phyloP scores from a whole-genome alignment of 768 basidiomycete genomes.

The Tricholomella constricta region DNA sequence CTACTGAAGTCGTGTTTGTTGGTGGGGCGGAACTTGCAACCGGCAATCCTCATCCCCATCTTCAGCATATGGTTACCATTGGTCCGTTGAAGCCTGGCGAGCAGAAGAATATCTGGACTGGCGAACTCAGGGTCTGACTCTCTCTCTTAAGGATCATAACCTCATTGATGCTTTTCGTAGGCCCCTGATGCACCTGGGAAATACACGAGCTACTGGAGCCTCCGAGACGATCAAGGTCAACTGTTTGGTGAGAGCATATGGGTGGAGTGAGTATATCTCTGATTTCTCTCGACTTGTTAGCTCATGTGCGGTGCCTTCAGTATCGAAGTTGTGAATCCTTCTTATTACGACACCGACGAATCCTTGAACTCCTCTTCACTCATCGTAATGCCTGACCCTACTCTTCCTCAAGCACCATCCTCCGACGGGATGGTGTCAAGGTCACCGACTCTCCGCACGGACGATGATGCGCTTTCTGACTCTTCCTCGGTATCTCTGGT shows the following conservation, averaged over 20 bases:
- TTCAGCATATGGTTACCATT: slow-evolving; percentile 28
- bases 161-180: slow-evolving; percentile 27
- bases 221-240: slow-evolving; percentile 57
- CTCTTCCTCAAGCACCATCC: slow-evolving; percentile 21
- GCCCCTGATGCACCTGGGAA: slow-evolving; percentile 75
- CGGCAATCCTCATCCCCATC: slow-evolving; percentile 15
- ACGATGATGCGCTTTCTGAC: slow-evolving; percentile 40
- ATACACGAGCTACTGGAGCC: slow-evolving; percentile 77
- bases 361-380: slow-evolving; percentile 70
- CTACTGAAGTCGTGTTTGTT: slow-evolving; percentile 68
- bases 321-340: slow-evolving; percentile 65
- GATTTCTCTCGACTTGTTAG: not conserved
- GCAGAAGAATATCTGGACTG: slow-evolving; percentile 66
- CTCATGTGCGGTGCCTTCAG: slow-evolving; percentile 33
- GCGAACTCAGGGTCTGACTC: slow-evolving; percentile 66
- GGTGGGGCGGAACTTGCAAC: slow-evolving; percentile 65
- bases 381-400: slow-evolving; percentile 63
- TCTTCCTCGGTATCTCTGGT: slow-evolving; percentile 58
- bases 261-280: slow-evolving; percentile 62
- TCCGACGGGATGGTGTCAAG: slow-evolving; percentile 1
- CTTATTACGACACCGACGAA: slow-evolving; percentile 37
- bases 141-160: not conserved
- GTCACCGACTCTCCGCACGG: slow-evolving; percentile 31
- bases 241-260: slow-evolving; percentile 76
- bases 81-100: slow-evolving; percentile 60